Evolutionary conservation across 768 basidiomycete species (phyloP).

Genomic region (Macrolepiota dolichaula): DNA sequence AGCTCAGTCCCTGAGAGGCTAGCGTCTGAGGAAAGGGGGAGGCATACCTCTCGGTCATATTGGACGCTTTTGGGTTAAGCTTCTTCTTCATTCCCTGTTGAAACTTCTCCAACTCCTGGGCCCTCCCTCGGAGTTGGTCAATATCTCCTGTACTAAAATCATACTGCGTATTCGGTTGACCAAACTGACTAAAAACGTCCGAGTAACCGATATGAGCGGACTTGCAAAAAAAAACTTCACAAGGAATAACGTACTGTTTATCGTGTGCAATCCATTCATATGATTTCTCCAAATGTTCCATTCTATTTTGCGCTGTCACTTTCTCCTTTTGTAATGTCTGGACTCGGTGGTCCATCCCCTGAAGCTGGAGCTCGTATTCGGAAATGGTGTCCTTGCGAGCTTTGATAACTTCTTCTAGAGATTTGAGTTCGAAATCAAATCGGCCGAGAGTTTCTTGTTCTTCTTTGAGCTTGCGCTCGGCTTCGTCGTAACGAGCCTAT

Average conservation of each 20-base stretch:
- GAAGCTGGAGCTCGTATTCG: slow-evolving; percentile 63
- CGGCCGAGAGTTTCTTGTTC: slow-evolving; percentile 85
- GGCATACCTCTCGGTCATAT: slow-evolving; percentile 89
- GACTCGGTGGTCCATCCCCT: slow-evolving; percentile 60
- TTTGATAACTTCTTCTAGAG: slow-evolving; percentile 79
- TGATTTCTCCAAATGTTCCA: slow-evolving; percentile 72
- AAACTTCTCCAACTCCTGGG: slow-evolving; percentile 68
- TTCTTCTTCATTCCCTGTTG: slow-evolving; percentile 93
- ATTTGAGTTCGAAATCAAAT: slow-evolving; percentile 86
- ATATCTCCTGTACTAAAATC: slow-evolving; percentile 75
- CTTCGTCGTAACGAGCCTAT: slow-evolving; percentile 57
- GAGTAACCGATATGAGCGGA: not conserved
- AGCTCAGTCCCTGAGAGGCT: not conserved
- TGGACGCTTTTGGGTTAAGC: slow-evolving; percentile 92
- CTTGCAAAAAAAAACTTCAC: not conserved
- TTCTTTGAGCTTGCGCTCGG: slow-evolving; percentile 70
- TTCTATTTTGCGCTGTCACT: slow-evolving; percentile 43
- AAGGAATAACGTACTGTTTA: slow-evolving; percentile 57
- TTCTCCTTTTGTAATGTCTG: slow-evolving; percentile 74
- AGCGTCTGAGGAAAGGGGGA: not conserved
- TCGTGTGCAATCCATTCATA: slow-evolving; percentile 90
- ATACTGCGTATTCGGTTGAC: slow-evolving; percentile 75
- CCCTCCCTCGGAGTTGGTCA: slow-evolving; percentile 53
- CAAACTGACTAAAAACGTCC: slow-evolving; percentile 62
- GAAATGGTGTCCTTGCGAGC: slow-evolving; percentile 69